Evolutionary conservation across 2,329 filamentous ascomycete species (phyloP), one percentile per base, ranked within the genome.

Genomic region (Cytospora piceae): DNA sequence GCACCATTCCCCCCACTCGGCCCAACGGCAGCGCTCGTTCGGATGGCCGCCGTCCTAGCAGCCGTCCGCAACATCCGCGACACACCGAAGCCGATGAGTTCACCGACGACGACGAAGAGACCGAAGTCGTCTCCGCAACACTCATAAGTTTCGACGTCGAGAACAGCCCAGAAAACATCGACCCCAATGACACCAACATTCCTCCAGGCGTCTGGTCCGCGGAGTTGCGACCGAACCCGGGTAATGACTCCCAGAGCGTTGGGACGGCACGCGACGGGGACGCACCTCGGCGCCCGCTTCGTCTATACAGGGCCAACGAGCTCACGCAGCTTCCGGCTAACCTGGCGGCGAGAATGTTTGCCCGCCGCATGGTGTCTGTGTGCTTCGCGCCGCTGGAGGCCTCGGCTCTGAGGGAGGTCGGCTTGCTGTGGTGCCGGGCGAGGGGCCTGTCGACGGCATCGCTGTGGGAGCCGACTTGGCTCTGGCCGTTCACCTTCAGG

Each of bases 131-230:
- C 29, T 85, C 81, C 63, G 81, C 84, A 1, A 86, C 85, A 0
- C 75, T 87, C 6, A 87, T 88, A 60, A 87, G 83, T 69, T 87
- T 88, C 64, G 85, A 88, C 64, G 84, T 87, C 32, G 85, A 88
- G 68, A 82, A 85, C 0, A 82, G 80, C 4, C 85, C 87, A 56
- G 77, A 83, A 0, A 80, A 78, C 3, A 82, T 59, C 1, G 64
- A 63, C 22, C 67, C 67, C 49, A 61, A 66, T 27, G 63, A 67
- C 42, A 52, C 32, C 32, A 67, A 85, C 57, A 78, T 79, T 3
- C 81, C 82, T 1, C 76, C 81, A 1, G 85, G 83, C 17, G 73
- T 84, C 1, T 88, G 85, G 85, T 85, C 83, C 4, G 85, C 85
- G 15, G 85, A 88, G 71, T 73, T 87, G 22, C 80, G 85, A 0